A percentile compares a stretch with the other conserved stretches of the same genome.
Evolutionary conservation across 495 filamentous ascomycete species (phyloP).

Genomic region (Aspergillus leporis): DNA sequence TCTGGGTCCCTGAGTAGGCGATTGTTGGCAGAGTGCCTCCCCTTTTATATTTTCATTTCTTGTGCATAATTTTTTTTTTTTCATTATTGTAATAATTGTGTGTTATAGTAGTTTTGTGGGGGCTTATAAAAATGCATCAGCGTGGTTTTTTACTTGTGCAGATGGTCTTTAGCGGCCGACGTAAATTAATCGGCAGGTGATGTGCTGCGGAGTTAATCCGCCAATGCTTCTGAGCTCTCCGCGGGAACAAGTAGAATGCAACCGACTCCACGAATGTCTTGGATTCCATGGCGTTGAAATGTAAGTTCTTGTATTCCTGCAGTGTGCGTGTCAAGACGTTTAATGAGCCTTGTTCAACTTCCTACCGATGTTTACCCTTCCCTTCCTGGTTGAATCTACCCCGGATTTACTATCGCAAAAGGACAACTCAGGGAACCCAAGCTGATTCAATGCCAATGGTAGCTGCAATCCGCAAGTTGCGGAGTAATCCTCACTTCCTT

Average conservation of each 20-base stretch:
- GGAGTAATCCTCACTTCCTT: conserved; percentile 43
- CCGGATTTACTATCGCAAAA: conserved; percentile 21
- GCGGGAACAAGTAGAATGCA: conserved; percentile 17
- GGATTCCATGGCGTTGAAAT: conserved; percentile 43
- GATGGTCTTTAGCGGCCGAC: conserved; percentile 29
- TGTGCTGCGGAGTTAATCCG: neutral
- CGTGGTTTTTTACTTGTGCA: conserved; percentile 20
- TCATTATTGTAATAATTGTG: conserved; percentile 16
- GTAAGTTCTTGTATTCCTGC: conserved; percentile 29
- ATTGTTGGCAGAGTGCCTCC: neutral
- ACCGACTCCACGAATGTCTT: conserved; percentile 24
- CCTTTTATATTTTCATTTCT: conserved; percentile 25
- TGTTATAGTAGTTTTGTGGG: conserved; percentile 18
- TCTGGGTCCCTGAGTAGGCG: conserved; percentile 53
- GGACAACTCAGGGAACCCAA: conserved; percentile 23
- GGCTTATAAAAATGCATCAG: conserved; percentile 19
- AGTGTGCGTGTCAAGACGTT: neutral
- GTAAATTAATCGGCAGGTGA: conserved; percentile 22
- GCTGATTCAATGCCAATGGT: conserved; percentile 23
- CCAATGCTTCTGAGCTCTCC: neutral
- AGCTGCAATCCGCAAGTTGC: conserved; percentile 47
- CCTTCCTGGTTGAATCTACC: conserved; percentile 9
- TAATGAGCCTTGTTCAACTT: neutral
- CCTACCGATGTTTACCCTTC: neutral
- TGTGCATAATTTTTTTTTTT: conserved; percentile 47